Percentiles rank a stretch among this genome's conserved stretches.
These are phyloP conservation scores for Tilletiopsis washingtonensis DNA, from an alignment of 1,284 basidiomycete species.

Conservation along the genomic window DNA sequence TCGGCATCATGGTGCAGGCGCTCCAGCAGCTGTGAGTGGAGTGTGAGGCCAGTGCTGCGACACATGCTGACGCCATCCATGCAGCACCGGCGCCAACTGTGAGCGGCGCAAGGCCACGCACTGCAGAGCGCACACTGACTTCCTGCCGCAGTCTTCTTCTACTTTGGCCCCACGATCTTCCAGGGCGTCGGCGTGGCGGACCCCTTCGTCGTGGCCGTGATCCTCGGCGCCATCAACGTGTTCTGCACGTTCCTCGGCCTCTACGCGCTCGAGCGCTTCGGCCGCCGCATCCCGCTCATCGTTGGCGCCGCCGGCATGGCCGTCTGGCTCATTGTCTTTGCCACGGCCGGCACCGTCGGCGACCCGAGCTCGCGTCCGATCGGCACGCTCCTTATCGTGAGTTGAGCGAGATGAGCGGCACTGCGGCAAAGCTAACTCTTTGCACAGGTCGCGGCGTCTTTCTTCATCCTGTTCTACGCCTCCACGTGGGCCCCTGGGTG, in stretches of 20 bases:
- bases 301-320: constrained; percentile 57
- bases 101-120: no score
- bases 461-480: constrained; percentile 71
- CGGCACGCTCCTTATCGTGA: constrained; percentile 65
- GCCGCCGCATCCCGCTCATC: constrained; percentile 55
- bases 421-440: no score
- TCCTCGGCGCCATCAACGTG: constrained; percentile 58
- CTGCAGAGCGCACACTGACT: no score
- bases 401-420: no score
- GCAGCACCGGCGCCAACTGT: constrained; percentile 59
- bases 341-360: constrained; percentile 63
- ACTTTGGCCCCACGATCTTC: constrained; percentile 59
- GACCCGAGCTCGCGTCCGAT: constrained; percentile 53
- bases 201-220: constrained; percentile 60
- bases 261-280: constrained; percentile 56
- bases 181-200: constrained; percentile 56
- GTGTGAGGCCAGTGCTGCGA: no score
- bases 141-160: no score
- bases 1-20: constrained; percentile 61
- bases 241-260: constrained; percentile 57
- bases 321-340: constrained; percentile 68
- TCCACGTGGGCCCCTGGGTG: constrained; percentile 59
- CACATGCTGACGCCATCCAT: no score
- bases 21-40: constrained; percentile 71
- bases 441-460: constrained; percentile 64